Evolutionary conservation across 805 yeast genomes (phyloP), one percentile per base, ranked within the genome.

Genomic region (Ogataea sp.): DNA sequence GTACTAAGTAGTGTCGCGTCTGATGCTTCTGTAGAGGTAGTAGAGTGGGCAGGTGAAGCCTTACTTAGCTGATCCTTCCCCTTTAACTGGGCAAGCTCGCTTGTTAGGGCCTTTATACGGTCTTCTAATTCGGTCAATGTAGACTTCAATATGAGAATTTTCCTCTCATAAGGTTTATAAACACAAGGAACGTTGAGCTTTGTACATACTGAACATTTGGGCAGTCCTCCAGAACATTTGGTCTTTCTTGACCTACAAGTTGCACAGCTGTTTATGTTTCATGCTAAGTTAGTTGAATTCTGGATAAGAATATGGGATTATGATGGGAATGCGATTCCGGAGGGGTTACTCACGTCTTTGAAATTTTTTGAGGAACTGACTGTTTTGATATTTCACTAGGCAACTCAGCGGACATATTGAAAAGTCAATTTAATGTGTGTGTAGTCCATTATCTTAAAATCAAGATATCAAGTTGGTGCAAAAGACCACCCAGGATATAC

Each of bases 171-270:
- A 10, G 56, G 56, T 2, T 43, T 36, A 36, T 53, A 55, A 15
- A 48, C 46, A 33, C 59, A 55, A 4, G 40, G 34, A 1, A 32
- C 20, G 4, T 32, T 38, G 11, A 43, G 13, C 4, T 33, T 41
- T 3, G 6, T 16, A 32, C 59, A 55, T 25, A 39, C 40, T 7
- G 39, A 13, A 34, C 59, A 55, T 16, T 29, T 36, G 9, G 58
- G 58, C 6, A 35, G 41, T 20, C 47, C 51, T 2, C 59, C 58
- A 3, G 57, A 46, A 29, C 59, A 55, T 38, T 42, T 46, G 7
- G 44, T 44, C 38, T 53, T 55, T 24, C 44, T 44, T 25, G 42
- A 32, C 34, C 44, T 52, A 37, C 59, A 55, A 11, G 27, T 15
- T 24, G 42, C 50, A 39, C 59, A 55, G n/a, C 37, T 34, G 14